Percentiles rank a stretch among this genome's conserved stretches.
Conservation (phyloP, 2,329 filamentous ascomycete species). For the Exophiala alcalophila region DNA sequence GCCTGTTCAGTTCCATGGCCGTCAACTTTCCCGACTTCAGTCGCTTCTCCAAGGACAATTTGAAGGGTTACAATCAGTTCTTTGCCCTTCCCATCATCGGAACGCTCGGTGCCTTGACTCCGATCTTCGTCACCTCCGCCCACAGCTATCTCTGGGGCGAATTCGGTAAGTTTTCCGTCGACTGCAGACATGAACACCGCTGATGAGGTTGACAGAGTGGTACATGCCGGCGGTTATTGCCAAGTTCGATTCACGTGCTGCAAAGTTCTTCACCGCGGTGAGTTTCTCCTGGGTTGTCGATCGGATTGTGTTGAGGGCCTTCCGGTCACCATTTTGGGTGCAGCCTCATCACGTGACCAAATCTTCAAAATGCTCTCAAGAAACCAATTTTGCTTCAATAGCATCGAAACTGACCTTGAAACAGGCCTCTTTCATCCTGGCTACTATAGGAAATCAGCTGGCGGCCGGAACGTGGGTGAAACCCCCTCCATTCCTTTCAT, state of each 20-base stretch:
- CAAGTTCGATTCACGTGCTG: constrained; percentile 44
- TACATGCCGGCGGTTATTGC: constrained; percentile 50
- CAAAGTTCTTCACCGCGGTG: constrained; percentile 42
- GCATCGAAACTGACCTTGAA: no score
- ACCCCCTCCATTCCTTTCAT: no score
- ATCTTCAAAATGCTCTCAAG: no score
- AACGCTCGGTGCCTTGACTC: constrained; percentile 47
- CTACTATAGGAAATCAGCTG: constrained; percentile 45
- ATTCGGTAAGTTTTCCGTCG: no score
- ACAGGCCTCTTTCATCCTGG: no score
- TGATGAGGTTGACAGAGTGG: no score
- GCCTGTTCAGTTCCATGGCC: constrained; percentile 49
- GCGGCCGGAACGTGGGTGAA: constrained; percentile 42
- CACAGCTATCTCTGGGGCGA: constrained; percentile 46
- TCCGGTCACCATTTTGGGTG: no score
- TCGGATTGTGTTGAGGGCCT: no score
- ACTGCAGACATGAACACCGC: no score
- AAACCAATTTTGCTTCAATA: no score
- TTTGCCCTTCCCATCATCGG: constrained; percentile 50
- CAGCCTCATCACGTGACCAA: no score
- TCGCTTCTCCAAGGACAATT: constrained; percentile 43
- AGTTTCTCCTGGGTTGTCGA: no score
- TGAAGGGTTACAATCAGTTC: constrained; percentile 45
- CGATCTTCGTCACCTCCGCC: constrained; percentile 50
- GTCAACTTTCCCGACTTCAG: constrained; percentile 52